Evolutionary conservation across 768 basidiomycete genomes (phyloP), one percentile per base, ranked within the genome.

Genomic region (Neoboletus magnificus): DNA sequence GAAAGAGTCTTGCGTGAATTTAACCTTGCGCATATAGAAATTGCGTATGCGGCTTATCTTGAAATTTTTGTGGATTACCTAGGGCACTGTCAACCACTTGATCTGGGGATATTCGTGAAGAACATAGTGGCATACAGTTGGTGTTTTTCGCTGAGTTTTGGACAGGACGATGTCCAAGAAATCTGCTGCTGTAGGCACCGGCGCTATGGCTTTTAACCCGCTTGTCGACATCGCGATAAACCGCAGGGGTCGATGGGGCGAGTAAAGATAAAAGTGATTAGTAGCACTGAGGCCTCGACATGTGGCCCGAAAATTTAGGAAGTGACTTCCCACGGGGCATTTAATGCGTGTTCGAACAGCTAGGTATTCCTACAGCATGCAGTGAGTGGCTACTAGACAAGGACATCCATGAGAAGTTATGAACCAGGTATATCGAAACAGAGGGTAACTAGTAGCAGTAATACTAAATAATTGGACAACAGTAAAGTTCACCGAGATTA

Each of bases 51-150:
- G 89, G 62, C 93, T 94, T 73, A 99, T 99, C 79, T 99, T 98
- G 80, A 97, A 98, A 79, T 98, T 98, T 81, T 97, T 98, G 76
- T 98, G 97, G 70, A 98, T 98, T 62, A 95, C 93, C 91, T 93
- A 60, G 37, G 15, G 12, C 20, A 39, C 25, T 22, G 46, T 58
- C 39, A 48, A 37, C 27, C n/a, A n/a, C 50, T 39, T 30, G 52
- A 55, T 48, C 39, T 41, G 35, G n/a, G 52, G 39, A 39, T 48
- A 11, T 42, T 37, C 32, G n/a, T 32, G 9, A 40, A 42, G 22
- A 12, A 35, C 39, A 48, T 13, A 40, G 30, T 4, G 5, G 42
- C 64, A 46, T 68, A 92, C 93, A 29, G 96, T 98, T 11, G 96
- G 96, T 25, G 96, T 98, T 79, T 98, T 98, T 67, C 96, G 79